Evolutionary conservation across 2,329 filamentous ascomycete genomes (phyloP), one percentile per base, ranked within the genome.

Genomic region (Aureobasidium melanogenum): DNA sequence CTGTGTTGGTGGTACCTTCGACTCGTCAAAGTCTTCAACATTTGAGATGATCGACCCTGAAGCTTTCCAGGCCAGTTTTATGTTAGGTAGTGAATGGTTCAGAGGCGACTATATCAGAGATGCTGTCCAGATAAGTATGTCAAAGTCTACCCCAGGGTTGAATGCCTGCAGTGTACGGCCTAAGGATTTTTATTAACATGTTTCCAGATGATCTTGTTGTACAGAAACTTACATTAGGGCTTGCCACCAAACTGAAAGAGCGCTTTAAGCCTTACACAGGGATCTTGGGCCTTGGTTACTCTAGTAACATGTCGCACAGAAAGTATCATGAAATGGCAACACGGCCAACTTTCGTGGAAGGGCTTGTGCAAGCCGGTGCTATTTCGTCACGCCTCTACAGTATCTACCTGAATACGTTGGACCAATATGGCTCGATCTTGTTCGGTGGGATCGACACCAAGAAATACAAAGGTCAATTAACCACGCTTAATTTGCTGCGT

Each of bases 401-500:
- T 19, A 61, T 73, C 19, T 72, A 64, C 59, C 63, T 72, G 36
- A 72, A 72, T 48, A 67, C 68, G 26, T 63, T 67, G 50, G 61
- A 64, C 30, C 34, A 48, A 22, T 62, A 67, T 10, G 71, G 71
- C 38, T 67, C 67, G 6, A 69, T 73, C 38, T 65, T 73, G 34
- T 72, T 73, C 44, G 71, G 71, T n/a, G 71, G 71, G 3, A 67
- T 72, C 41, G 71, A 72, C 60, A 70, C 64, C 1, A 62, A 62
- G 24, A 70, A 69, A 43, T 71, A 67, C 56, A 65, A 67, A 4
- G 68, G 68, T 46, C 55, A 66, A 7, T 64, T 73, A 17, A 67
- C 64, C 10, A 71, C 70, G 2, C 56, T 72, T 5, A 30, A 47
- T 28, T 15, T 47, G 15, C 6, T 28, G 15, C 24, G 6, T 47